Evolutionary conservation across 2,329 filamentous ascomycete species (phyloP).

Genomic region (Alternaria atra): DNA sequence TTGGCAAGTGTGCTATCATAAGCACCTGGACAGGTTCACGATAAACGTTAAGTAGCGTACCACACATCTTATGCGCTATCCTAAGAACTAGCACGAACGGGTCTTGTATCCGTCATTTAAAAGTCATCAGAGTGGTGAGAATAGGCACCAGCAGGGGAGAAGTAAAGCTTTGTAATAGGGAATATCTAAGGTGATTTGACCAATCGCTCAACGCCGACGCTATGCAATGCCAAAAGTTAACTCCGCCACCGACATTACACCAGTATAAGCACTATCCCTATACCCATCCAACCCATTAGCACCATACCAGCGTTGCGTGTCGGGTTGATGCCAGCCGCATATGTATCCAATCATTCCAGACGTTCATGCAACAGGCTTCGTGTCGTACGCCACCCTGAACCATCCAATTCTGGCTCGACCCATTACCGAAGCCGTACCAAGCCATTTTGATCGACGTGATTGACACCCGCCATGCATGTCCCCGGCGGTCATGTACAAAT

Average conservation of each 20-base stretch:
- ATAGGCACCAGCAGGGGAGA: neutral
- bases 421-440: slow-evolving; percentile 30
- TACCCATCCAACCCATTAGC: slow-evolving; percentile 12
- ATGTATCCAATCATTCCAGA: slow-evolving; percentile 36
- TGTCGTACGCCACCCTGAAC: slow-evolving; percentile 26
- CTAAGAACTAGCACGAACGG: neutral
- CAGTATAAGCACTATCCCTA: slow-evolving; percentile 11
- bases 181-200: slow-evolving; percentile 6
- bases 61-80: neutral
- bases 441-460: slow-evolving; percentile 17
- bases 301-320: slow-evolving; percentile 11
- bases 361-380: slow-evolving; percentile 44
- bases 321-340: slow-evolving; percentile 24
- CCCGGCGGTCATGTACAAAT: slow-evolving; percentile 6
- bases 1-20: neutral
- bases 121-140: neutral
- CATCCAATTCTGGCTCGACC: slow-evolving; percentile 29
- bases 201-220: slow-evolving; percentile 40
- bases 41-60: slow-evolving; percentile 5
- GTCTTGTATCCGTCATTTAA: neutral
- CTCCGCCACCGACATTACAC: slow-evolving; percentile 11
- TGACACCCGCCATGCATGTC: slow-evolving; percentile 14
- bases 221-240: slow-evolving; percentile 35
- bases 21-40: neutral
- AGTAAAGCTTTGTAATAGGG: slow-evolving; percentile 6